These are phyloP conservation scores for Penium margaritaceum DNA, from an alignment of 139 green algal genomes.

Conservation along the genomic window DNA sequence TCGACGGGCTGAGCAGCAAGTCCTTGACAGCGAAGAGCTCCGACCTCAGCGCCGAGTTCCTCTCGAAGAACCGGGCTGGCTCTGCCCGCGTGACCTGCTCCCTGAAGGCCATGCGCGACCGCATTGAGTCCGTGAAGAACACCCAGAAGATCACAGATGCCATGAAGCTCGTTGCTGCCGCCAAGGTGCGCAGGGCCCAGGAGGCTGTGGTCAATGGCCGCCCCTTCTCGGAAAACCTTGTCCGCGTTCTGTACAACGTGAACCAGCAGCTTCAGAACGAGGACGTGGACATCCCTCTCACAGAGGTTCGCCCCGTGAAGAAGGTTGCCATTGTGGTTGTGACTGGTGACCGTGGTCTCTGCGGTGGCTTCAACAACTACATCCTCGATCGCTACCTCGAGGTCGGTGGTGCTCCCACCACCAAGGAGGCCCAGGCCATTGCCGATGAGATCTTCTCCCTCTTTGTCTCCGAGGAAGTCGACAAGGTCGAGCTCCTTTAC, in stretches of 20 bases:
- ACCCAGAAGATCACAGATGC: conserved; percentile 97
- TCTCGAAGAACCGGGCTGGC: conserved; percentile 1
- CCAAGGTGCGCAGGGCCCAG: conserved; percentile 76
- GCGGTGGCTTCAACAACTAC: conserved; percentile 97
- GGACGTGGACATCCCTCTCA: conserved; percentile 94
- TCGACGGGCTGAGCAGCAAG: conserved; percentile 23
- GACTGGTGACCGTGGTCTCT: conserved; percentile 94
- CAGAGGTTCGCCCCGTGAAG: conserved; percentile 85
- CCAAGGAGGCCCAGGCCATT: conserved; percentile 92
- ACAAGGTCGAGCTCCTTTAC: conserved; percentile 97
- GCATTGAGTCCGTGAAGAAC: conserved; percentile 94
- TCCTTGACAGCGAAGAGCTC: background rate
- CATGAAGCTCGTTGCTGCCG: conserved; percentile 60
- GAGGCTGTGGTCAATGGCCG: conserved; percentile 90
- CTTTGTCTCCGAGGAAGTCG: conserved; percentile 84
- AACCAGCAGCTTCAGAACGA: conserved; percentile 89
- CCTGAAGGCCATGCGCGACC: conserved; percentile 81
- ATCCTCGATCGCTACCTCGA: conserved; percentile 74
- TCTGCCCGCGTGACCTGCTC: conserved; percentile 8
- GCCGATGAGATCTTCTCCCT: conserved; percentile 92
- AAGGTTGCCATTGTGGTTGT: conserved; percentile 77
- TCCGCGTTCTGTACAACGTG: conserved; percentile 96
- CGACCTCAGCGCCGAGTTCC: conserved; percentile 5
- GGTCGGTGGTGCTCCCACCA: conserved; percentile 76
- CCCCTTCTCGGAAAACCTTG: conserved; percentile 96